Evolutionary conservation across 2,329 filamentous ascomycete species (phyloP), one percentile per base, ranked within the genome.

Genomic region (Lasiodiplodia citricola): DNA sequence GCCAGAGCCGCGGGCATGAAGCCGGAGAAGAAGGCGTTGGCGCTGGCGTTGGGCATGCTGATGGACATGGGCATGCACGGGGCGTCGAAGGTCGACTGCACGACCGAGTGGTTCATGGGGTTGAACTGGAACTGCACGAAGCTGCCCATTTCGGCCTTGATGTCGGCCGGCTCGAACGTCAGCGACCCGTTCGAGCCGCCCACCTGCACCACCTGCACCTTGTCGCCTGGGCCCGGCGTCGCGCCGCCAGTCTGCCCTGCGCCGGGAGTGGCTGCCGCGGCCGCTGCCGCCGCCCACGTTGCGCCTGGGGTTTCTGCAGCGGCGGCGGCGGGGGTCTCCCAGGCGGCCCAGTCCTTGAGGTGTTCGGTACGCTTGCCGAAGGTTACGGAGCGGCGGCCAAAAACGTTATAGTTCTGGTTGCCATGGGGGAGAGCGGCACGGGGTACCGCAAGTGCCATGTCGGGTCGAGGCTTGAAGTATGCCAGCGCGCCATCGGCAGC

Each of bases 81-180:
- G 68, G 86, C 80, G 74, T 91, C 89, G 75, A 94, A 95, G 74
- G 85, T 88, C 57, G 92, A 92, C 83, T 94, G 91, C 18, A 90
- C 91, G 69, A 94, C 88, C 63, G 91, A 94, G 86, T 95, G 92
- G 84, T 94, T 94, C 71, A 80, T 80, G 3, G 83, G 79, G 68
- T 82, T 81, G 75, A 86, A 87, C 72, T 86, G 83, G 77, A 87
- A 87, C 72, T 86, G 83, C 58, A 87, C 78, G 57, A 83, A 78
- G 70, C 85, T 84, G 71, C 92, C 92, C 2, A 83, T 80, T n/a
- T 81, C 77, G 38, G 89, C 91, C 71, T 83, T 84, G 77, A 95
- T 78, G 75, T 86, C 89, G 73, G 91, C 84, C 51, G 92, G 92
- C 71, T 82, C 87, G 84, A 89, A 94, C 70, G 82, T 85, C 68